Conservation (phyloP, 1,284 basidiomycete genomes). For the Takashimella tepidaria region DNA sequence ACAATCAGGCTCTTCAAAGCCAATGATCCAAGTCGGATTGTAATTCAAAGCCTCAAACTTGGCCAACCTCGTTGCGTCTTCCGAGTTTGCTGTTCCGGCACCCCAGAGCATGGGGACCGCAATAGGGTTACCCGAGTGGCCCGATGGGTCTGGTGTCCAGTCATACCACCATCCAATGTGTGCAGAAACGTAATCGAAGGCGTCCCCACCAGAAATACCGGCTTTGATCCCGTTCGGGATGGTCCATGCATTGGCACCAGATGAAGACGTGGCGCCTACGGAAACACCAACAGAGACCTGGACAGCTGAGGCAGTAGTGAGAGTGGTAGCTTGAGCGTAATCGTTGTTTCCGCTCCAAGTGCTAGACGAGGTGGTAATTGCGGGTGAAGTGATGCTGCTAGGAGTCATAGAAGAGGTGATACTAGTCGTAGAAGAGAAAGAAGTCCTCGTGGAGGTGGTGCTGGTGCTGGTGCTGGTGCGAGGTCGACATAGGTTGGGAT, state of each 20-base stretch:
- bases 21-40: conserved; percentile 19
- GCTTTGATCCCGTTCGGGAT: conserved; percentile 23
- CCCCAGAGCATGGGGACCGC: conserved; percentile 29
- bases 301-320: background rate
- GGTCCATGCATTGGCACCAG: background rate
- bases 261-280: background rate
- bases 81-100: conserved; percentile 15
- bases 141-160: conserved; percentile 2
- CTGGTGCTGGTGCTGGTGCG: background rate
- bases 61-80: conserved; percentile 19
- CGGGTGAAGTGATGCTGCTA: background rate
- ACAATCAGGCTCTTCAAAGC: conserved; percentile 31
- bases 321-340: background rate
- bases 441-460: background rate
- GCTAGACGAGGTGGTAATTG: background rate
- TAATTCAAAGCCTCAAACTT: conserved; percentile 13
- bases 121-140: conserved; percentile 11
- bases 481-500: background rate
- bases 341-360: background rate
- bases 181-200: conserved; percentile 9
- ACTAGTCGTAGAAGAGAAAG: background rate
- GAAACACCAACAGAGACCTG: background rate
- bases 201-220: conserved; percentile 21
- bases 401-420: background rate
- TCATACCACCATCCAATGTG: conserved; percentile 31